Evolutionary conservation across 2,329 filamentous ascomycete species (phyloP), one percentile per base, ranked within the genome.

Genomic region (Exophiala xenobiotica): DNA sequence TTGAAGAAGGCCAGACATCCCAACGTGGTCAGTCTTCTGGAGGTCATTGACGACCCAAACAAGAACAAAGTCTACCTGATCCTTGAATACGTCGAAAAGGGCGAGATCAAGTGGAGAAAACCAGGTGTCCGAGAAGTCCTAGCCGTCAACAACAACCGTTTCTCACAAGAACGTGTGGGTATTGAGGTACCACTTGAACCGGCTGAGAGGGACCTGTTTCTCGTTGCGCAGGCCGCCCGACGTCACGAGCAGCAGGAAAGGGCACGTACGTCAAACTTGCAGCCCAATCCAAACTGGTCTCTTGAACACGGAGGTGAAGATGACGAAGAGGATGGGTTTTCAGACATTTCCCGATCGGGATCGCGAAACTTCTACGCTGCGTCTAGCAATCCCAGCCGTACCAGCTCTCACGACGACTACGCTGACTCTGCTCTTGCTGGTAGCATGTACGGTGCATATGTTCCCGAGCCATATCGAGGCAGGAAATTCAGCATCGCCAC

Each of bases 21-120:
- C n/a, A 96, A 99, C 65, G 89, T 99, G 33, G 93, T 99, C 57
- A 91, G 89, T 63, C 77, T 99, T 31, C 80, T 97, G 58, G 93
- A 99, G 72, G 91, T 99, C 64, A 97, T 99, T 63, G 93, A 99
- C 67, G 93, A 99, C 67, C 92, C 92, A 1, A 89, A 90, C 64
- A 83, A 90, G 52, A 93, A 95, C 74, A 99, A 99, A 73, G 96
- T 99, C 56, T 99, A 99, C 73, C 92, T 99, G 73, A 89, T 97
- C 16, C 79, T 99, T 37, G 93, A 99, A 69, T 92, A 92, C 69
- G 91, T 96, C 50, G 90, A 96, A 67, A 80, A 92, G 33, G 92
- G 93, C 45, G 93, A 99, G 71, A 89, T 99, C 51, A 81, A 90
- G 41, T 99, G 93, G 93, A 83, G 93, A 48, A 92, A 87, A 67